phyloP scores from a whole-genome alignment of 305 asterid species.

The Fraxinus sp. region DNA sequence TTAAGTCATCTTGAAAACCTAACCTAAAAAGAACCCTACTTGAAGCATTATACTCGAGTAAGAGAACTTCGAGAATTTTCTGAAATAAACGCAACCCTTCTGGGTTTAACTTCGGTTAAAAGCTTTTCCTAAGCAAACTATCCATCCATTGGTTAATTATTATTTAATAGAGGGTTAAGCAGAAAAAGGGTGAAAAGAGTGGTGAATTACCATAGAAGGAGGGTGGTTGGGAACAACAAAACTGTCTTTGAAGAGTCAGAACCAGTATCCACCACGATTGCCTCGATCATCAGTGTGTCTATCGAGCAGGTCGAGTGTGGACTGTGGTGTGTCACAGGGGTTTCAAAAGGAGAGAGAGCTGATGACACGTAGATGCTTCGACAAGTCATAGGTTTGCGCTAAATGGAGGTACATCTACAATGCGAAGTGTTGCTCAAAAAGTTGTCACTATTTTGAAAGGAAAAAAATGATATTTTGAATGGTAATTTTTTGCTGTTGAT shows the following conservation, averaged over 20 bases:
- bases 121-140: not conserved
- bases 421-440: not conserved
- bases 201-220: constrained; percentile 60
- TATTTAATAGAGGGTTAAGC: not conserved
- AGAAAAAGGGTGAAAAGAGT: not conserved
- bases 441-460: too few species aligned
- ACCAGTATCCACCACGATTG: constrained; percentile 91
- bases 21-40: not conserved
- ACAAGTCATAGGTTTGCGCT: not conserved
- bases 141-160: not conserved
- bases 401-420: not conserved
- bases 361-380: not conserved
- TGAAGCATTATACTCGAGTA: not conserved
- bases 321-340: not conserved
- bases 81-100: not conserved
- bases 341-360: too few species aligned
- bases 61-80: not conserved
- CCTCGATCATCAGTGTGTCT: constrained; percentile 51
- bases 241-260: constrained; percentile 78
- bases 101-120: not conserved
- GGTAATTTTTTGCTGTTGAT: too few species aligned
- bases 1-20: not conserved
- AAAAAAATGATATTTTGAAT: too few species aligned
- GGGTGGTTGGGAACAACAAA: constrained; percentile 94
- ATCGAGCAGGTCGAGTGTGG: not conserved